A percentile compares a stretch with the other conserved stretches of the same genome.
Conservation (phyloP, 352 stramenopile genomes). For the Phytopythium ostracodes region DNA sequence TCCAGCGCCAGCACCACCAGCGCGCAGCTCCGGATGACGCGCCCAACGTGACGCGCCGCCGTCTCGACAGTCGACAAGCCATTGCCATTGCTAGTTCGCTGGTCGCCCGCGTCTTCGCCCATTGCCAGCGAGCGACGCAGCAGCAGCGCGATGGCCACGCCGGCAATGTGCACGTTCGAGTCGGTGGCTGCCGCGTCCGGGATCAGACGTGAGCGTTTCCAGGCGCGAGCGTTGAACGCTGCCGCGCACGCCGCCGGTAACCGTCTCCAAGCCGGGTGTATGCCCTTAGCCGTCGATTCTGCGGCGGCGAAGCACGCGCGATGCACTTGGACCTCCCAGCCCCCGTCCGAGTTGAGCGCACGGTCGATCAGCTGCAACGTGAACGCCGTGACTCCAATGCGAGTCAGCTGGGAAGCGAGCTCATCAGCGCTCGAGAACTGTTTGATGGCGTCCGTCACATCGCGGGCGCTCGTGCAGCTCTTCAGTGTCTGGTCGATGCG, state of each 20-base stretch:
- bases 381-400: not conserved
- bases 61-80: not conserved
- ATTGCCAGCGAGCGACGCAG: constrained; percentile 8
- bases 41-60: constrained; percentile 8
- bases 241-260: not conserved
- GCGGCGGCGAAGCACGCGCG: not conserved
- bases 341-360: not conserved
- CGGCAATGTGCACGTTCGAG: constrained; percentile 51
- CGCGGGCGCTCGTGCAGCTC: not conserved
- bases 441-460: not conserved
- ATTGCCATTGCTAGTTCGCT: not conserved
- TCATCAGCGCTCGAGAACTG: not conserved
- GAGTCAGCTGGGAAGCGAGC: constrained; percentile 1
- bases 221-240: constrained; percentile 1
- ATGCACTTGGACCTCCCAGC: not conserved
- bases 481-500: constrained; percentile 15
- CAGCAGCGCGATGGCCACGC: constrained; percentile 28
- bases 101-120: not conserved
- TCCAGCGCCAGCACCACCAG: constrained; percentile 14
- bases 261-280: not conserved
- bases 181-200: constrained; percentile 36
- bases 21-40: constrained; percentile 15
- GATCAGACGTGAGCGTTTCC: constrained; percentile 22
- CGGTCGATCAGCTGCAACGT: not conserved
- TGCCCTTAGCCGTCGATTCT: not conserved